Evolutionary conservation across 495 filamentous ascomycete genomes (phyloP).

Genomic region (Podospora sp.): DNA sequence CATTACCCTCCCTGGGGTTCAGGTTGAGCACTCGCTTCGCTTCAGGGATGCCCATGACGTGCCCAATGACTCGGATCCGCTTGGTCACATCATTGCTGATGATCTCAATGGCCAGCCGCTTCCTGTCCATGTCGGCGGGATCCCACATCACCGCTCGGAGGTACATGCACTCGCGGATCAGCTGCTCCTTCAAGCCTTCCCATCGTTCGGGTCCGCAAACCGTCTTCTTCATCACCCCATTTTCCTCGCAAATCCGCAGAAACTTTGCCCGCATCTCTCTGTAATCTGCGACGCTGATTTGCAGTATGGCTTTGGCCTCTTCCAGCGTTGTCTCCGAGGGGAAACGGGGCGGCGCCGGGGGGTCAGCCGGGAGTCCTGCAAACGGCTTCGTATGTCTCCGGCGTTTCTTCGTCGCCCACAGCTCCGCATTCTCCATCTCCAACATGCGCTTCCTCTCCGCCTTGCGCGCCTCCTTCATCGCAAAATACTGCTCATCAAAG

Average conservation of each 20-base stretch:
- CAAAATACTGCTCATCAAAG: conserved; percentile 31
- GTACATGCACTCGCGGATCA: conserved; percentile 66
- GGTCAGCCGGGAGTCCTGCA: conserved; percentile 74
- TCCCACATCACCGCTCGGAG: conserved; percentile 66
- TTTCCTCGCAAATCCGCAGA: conserved; percentile 65
- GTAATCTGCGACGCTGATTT: conserved; percentile 60
- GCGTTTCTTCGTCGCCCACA: conserved; percentile 67
- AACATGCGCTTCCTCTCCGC: conserved; percentile 59
- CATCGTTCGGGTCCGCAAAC: conserved; percentile 70
- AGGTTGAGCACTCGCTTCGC: conserved; percentile 72
- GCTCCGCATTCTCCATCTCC: conserved; percentile 65
- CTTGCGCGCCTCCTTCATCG: conserved; percentile 57
- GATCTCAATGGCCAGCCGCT: conserved; percentile 68
- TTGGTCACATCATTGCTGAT: conserved; percentile 84
- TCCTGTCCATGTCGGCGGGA: conserved; percentile 46
- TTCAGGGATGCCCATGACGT: conserved; percentile 68
- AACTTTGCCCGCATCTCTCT: conserved; percentile 66
- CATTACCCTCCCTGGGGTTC: conserved; percentile 70
- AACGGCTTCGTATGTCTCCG: conserved; percentile 70
- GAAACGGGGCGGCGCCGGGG: conserved; percentile 72
- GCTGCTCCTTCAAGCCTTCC: conserved; percentile 68
- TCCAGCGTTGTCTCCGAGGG: conserved; percentile 81
- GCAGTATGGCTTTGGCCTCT: conserved; percentile 72
- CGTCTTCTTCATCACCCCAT: conserved; percentile 73
- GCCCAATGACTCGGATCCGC: conserved; percentile 65